Base-by-base conservation (phyloP, 2,329 filamentous ascomycete species). In the Ophiostoma sp. region DNA sequence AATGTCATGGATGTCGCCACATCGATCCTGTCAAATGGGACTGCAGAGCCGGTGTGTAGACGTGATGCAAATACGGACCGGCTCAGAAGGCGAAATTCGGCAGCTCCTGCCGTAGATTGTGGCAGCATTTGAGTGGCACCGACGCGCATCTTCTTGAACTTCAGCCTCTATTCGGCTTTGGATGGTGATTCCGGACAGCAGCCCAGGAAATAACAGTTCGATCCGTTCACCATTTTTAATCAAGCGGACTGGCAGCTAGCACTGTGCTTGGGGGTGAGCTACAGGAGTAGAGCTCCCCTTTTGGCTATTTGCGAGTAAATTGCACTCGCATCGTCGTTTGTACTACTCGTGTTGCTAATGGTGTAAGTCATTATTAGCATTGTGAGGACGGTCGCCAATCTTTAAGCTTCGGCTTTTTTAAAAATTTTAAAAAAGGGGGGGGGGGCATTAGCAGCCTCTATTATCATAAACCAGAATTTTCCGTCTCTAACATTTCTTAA, bases 1-100 rank as follows among this genome's bases (percentile, higher is more conserved):
- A 79, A 79, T 20, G 75, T 72, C 10, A 80, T 69, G 62, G 78
- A 78, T 35, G 75, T 73, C 8, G 72, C 68, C 54, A 69, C 71
- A 13, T 72, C 71, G 66, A 79, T 72, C 67, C 70, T 72, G n/a
- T 23, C 44, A n/a, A 48, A 48, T 17, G 3, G 44, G 6, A 48
- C 44, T 48, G 0, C 17, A 20, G 17, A 5, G 6, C 44, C 44
- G 17, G 17, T n/a, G 44, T 48, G 52, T 20, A 54, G 52, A 23
- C n/a, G 52, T 11, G 52, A 20, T 23, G 23, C n/a, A 23, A 54
- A 1, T 20, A 54, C 52, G 52, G 52, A 20, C 20, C 52, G 52
- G 20, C 23, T 20, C 20, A 54, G 52, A 20, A n/a, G 6, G n/a
- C n/a, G 52, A 7, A 54, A 48, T 20, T n/a, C 4, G 6, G 44